A percentile compares a stretch with the other conserved stretches of the same genome.
Conservation (phyloP, 1,139 yeast genomes). For the Yamadazyma epiphylla region DNA sequence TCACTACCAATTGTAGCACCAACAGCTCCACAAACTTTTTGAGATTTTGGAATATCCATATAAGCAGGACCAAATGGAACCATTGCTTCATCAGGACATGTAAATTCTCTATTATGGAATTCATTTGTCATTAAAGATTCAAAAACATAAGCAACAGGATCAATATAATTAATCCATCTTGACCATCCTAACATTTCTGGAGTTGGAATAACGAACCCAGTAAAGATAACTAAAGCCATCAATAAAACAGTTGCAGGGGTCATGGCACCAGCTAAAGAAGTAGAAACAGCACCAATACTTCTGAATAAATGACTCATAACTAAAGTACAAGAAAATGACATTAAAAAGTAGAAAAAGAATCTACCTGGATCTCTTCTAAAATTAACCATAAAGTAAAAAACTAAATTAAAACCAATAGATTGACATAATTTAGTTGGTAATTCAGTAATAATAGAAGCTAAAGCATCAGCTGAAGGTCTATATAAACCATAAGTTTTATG, state of each 20-base stretch:
- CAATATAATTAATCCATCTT: slow-evolving; percentile 55
- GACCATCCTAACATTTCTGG: slow-evolving; percentile 62
- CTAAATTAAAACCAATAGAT: slow-evolving; percentile 40
- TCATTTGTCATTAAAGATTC: slow-evolving; percentile 57
- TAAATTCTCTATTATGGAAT: slow-evolving; percentile 44
- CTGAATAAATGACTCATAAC: slow-evolving; percentile 59
- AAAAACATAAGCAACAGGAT: slow-evolving; percentile 57
- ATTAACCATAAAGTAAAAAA: slow-evolving; percentile 54
- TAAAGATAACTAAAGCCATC: slow-evolving; percentile 49
- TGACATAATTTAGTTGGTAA: slow-evolving; percentile 50
- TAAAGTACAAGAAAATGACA: slow-evolving; percentile 29
- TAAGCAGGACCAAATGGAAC: slow-evolving; percentile 54
- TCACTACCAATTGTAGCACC: slow-evolving; percentile 59
- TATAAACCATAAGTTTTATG: slow-evolving; percentile 69
- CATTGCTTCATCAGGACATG: slow-evolving; percentile 41
- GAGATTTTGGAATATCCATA: slow-evolving; percentile 22
- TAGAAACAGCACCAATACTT: slow-evolving; percentile 54
- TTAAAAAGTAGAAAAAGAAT: slow-evolving; percentile 50
- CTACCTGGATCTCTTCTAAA: slow-evolving; percentile 54
- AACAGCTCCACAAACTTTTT: slow-evolving; percentile 56
- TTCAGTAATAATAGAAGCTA: slow-evolving; percentile 54
- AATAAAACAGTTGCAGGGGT: slow-evolving; percentile 57
- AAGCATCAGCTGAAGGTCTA: slow-evolving; percentile 60
- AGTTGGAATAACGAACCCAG: slow-evolving; percentile 58
- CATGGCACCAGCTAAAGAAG: slow-evolving; percentile 54